These are phyloP conservation scores for Themeda triandra DNA, from an alignment of 176 grass and related monocot genomes.

Conservation along the genomic window DNA sequence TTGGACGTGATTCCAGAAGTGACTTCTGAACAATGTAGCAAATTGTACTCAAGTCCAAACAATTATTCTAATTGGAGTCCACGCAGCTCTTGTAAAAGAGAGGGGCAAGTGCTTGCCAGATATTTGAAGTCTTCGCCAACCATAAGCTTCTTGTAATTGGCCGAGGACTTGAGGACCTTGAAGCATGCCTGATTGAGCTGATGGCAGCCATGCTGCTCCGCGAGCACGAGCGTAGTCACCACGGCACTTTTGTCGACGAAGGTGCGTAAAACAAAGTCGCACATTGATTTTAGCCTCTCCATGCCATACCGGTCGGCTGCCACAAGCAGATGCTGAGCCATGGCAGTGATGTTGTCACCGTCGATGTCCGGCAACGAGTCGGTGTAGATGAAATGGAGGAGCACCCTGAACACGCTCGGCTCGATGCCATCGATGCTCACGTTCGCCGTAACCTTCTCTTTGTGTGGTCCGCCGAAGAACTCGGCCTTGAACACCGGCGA, in stretches of 20 bases:
- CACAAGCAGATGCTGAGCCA: conserved; percentile 42
- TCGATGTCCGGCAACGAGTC: conserved; percentile 5
- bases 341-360: neutral
- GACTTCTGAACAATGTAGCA: no score
- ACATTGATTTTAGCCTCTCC: conserved; percentile 31
- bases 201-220: neutral
- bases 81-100: neutral
- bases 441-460: fast-evolving
- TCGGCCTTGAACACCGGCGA: no score
- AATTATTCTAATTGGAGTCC: no score
- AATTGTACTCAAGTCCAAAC: no score
- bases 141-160: neutral
- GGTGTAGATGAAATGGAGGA: conserved; percentile 39
- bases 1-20: no score
- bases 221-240: neutral
- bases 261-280: neutral
- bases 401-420: no score
- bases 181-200: neutral
- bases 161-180: neutral
- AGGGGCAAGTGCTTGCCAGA: neutral
- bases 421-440: neutral
- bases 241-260: neutral
- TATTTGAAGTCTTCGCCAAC: neutral
- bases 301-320: neutral
- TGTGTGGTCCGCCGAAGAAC: neutral